A percentile compares a stretch with the other conserved stretches of the same genome.
These are phyloP conservation scores for Geotrichum australiense DNA, from an alignment of 1,139 yeast genomes.

Conservation along the genomic window DNA sequence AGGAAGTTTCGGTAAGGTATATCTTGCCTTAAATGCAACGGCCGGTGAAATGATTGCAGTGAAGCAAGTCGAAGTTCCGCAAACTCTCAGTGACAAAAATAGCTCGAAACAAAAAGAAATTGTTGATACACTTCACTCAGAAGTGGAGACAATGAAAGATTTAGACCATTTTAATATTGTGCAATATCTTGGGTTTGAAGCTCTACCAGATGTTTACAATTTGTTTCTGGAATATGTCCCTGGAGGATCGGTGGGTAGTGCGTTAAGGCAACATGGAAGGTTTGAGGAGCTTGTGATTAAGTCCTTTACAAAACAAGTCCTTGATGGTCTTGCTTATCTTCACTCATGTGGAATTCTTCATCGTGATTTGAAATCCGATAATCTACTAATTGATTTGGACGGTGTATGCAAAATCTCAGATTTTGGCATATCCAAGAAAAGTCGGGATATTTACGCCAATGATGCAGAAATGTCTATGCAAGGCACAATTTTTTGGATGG, in stretches of 20 bases:
- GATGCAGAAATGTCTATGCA: slow-evolving; percentile 97
- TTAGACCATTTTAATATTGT: slow-evolving; percentile 91
- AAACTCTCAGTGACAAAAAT: slow-evolving; percentile 41
- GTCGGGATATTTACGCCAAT: slow-evolving; percentile 80
- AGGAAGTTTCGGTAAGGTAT: slow-evolving; percentile 97
- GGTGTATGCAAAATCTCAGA: slow-evolving; percentile 96
- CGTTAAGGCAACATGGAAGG: slow-evolving; percentile 74
- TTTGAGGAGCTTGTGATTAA: slow-evolving; percentile 74
- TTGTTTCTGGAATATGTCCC: slow-evolving; percentile 92
- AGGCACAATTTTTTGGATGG: slow-evolving; percentile 99
- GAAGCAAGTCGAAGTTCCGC: slow-evolving; percentile 79
- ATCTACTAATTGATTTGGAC: slow-evolving; percentile 76
- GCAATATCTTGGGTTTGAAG: slow-evolving; percentile 90
- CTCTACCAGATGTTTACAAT: slow-evolving; percentile 66
- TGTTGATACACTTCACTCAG: slow-evolving; percentile 78
- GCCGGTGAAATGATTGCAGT: slow-evolving; percentile 99
- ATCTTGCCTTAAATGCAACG: slow-evolving; percentile 84
- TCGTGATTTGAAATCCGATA: slow-evolving; percentile 95
- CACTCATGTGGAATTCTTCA: slow-evolving; percentile 86
- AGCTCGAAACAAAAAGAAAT: slow-evolving; percentile 46
- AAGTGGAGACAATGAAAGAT: slow-evolving; percentile 91
- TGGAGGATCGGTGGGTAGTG: slow-evolving; percentile 92
- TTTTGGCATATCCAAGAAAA: slow-evolving; percentile 89
- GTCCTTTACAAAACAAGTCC: slow-evolving; percentile 70
- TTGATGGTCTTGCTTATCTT: slow-evolving; percentile 75